Evolutionary conservation across 306 rosid genomes (phyloP).

Genomic region (Castanospermum australe): DNA sequence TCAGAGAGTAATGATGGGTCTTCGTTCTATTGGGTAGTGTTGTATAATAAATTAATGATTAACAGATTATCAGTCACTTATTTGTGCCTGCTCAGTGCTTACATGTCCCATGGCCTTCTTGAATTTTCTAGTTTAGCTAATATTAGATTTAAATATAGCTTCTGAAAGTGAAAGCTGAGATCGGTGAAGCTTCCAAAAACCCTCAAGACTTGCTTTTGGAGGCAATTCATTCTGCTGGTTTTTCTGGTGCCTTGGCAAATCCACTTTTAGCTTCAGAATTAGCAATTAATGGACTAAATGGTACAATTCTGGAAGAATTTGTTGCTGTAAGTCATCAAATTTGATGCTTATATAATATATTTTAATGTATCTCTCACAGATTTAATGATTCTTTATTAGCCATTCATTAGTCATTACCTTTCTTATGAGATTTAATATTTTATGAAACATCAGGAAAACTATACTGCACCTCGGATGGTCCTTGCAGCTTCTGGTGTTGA

Average conservation of each 20-base stretch:
- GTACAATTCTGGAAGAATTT: slow-evolving; percentile 75
- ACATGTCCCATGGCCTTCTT: slow-evolving; percentile 9
- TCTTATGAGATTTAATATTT: slow-evolving; percentile 7
- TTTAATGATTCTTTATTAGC: slow-evolving; percentile 1
- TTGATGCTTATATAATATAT: not conserved
- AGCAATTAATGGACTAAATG: slow-evolving; percentile 55
- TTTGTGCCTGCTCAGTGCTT: not conserved
- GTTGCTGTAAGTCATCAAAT: slow-evolving; percentile 69
- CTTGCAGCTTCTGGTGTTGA: slow-evolving; percentile 96
- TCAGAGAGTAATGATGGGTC: not conserved
- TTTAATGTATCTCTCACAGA: not conserved
- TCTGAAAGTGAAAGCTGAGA: slow-evolving; percentile 73
- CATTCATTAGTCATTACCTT: slow-evolving; percentile 14
- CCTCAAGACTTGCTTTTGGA: slow-evolving; percentile 87
- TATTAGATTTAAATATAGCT: slow-evolving; percentile 46
- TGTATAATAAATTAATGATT: not conserved
- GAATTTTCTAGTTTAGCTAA: slow-evolving; percentile 14
- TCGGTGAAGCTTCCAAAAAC: slow-evolving; percentile 72
- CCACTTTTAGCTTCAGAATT: slow-evolving; percentile 81
- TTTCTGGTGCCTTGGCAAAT: slow-evolving; percentile 85
- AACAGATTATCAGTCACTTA: not conserved
- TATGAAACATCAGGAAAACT: slow-evolving; percentile 72
- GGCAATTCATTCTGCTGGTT: slow-evolving; percentile 86
- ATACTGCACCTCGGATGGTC: slow-evolving; percentile 77
- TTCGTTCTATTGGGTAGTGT: slow-evolving; percentile 1